Conservation (phyloP, 352 stramenopile species). For the Plasmopara viticola region DNA sequence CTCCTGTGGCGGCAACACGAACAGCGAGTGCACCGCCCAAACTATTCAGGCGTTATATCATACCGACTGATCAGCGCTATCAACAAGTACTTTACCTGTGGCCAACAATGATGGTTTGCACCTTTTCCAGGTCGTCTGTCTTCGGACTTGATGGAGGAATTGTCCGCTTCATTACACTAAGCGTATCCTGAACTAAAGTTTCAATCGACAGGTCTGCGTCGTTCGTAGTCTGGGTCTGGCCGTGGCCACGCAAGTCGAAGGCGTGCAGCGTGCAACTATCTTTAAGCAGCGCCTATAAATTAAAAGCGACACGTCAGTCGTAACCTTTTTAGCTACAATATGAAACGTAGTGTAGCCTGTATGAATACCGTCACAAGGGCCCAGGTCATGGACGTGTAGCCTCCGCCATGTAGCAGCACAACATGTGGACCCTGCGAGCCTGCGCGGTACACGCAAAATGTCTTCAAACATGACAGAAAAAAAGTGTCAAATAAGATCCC, state of each 20-base stretch:
- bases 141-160: slow-evolving; percentile 26
- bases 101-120: slow-evolving; percentile 67
- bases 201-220: slow-evolving; percentile 71
- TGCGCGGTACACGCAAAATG: slow-evolving; percentile 74
- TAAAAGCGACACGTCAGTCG: not conserved
- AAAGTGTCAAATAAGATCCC: slow-evolving; percentile 1
- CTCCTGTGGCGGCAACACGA: slow-evolving; percentile 50
- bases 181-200: slow-evolving; percentile 64
- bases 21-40: slow-evolving; percentile 79
- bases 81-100: slow-evolving; percentile 47
- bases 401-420: slow-evolving; percentile 78
- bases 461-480: slow-evolving; percentile 26
- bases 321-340: not conserved
- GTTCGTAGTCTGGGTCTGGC: slow-evolving; percentile 44
- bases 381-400: slow-evolving; percentile 86
- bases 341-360: not conserved
- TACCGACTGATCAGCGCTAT: not conserved
- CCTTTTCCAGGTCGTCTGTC: slow-evolving; percentile 23
- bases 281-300: slow-evolving; percentile 59
- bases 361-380: slow-evolving; percentile 54
- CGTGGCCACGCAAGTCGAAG: slow-evolving; percentile 81
- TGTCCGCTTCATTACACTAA: slow-evolving; percentile 49
- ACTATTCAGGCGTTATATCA: slow-evolving; percentile 26
- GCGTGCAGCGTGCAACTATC: slow-evolving; percentile 70
- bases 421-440: slow-evolving; percentile 62